Base-by-base conservation (phyloP, 192 early-diverging fungal genomes). In the Linderina pennispora region DNA sequence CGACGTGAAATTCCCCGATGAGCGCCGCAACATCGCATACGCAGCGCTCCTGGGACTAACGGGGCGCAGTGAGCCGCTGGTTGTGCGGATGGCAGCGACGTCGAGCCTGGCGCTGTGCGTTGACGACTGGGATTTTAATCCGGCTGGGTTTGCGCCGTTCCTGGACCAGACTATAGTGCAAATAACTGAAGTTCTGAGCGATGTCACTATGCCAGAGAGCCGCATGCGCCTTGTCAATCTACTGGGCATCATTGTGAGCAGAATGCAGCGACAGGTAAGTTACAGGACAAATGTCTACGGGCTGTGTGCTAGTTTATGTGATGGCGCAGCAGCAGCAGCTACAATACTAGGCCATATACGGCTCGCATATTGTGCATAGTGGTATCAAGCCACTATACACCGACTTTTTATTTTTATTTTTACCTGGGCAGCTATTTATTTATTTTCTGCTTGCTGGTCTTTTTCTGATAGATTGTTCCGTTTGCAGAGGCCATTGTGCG, bases 101-200 rank as follows among this genome's bases (percentile, higher is more conserved):
- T 58, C 78, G 5, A 80, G 80, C 24, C 56, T 94, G 3, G 50
- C 73, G 34, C 52, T 46, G 21, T 81, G 84, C 26, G 68, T 97
- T 20, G 90, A 91, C 42, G 90, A 94, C 49, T 90, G 87, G 87
- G 89, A 91, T 45, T 94, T 94, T 72, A 86, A 88, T 19, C 51
- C 81, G 6, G 58, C 60, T 0, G 61, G 65, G 18, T 92, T 92
- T 46, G 45, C 63, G 19, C 82, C 85, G 2, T 92, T 77, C 57
- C 48, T 90, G 26, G 78, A 80, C 23, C 68, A 48, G 7, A 62
- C 76, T 23, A 68, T 94, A 24, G 48, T 72, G 18, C 39, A 74
- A 16, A 61, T 90, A n/a, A 72, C 77, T 3, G 38, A 47, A 2
- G 40, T 92, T 22, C 62, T 94, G 20, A 54, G 61, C 5, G 78